Evolutionary conservation across 225 moss, liverwort and hornwort genomes (phyloP).

Genomic region (Neckera pumila): DNA sequence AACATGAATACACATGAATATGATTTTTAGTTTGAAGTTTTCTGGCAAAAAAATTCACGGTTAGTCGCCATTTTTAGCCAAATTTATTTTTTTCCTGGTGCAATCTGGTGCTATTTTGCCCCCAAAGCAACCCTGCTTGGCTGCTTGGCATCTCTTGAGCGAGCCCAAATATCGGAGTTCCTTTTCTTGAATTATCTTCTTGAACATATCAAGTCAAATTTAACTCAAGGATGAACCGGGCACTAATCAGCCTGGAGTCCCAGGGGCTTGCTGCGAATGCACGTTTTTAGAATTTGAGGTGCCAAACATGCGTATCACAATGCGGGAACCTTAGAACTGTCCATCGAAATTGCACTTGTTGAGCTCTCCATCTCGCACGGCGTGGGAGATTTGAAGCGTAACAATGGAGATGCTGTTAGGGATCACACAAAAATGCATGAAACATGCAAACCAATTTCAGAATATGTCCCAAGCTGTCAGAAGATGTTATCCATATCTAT

Average conservation of each 20-base stretch:
- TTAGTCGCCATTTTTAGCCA: too few species aligned
- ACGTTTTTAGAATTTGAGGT: neutral
- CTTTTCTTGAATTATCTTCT: neutral
- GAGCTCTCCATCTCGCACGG: neutral
- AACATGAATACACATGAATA: neutral
- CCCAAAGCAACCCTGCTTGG: too few species aligned
- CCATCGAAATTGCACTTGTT: too few species aligned
- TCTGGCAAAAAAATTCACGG: too few species aligned
- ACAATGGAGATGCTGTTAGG: neutral
- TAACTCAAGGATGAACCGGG: neutral
- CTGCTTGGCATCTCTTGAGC: neutral
- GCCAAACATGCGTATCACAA: neutral
- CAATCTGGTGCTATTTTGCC: too few species aligned
- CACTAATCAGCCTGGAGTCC: neutral
- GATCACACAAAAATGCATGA: neutral
- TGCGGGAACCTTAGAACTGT: too few species aligned
- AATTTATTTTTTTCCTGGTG: too few species aligned
- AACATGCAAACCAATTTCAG: neutral
- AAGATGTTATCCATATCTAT: neutral
- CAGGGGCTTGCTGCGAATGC: neutral
- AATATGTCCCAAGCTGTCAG: neutral
- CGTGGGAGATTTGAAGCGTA: neutral
- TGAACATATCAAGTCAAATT: neutral
- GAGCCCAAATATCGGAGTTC: neutral
- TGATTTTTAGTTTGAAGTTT: too few species aligned